Evolutionary conservation across 1,139 yeast genomes (phyloP), one percentile per base, ranked within the genome.

Genomic region (Meyerozyma athensensis): DNA sequence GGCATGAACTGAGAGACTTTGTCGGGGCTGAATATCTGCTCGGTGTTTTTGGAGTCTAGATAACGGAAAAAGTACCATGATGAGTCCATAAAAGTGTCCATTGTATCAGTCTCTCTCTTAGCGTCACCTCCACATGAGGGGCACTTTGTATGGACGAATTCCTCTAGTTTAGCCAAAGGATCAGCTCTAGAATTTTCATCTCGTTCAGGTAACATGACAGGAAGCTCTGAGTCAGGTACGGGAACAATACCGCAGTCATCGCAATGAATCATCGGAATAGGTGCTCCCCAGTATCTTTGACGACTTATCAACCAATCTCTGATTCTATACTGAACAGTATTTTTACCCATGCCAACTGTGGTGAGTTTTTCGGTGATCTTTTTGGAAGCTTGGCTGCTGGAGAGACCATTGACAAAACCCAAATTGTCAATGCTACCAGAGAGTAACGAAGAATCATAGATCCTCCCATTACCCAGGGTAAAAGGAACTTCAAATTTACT

Each of bases 241-340:
- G 97, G 84, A 2, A 87, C 96, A 0, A 81, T 65, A 1, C 98
- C 98, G 68, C 98, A 92, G 4, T 60, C 49, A 7, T 72, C 72
- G 63, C 98, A 92, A 50, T 92, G 95, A 18, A 92, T 68, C 26
- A 92, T 86, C 2, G 98, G 98, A 40, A 92, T 92, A 3, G 98
- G 98, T 0, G 97, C 95, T 20, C 98, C 98, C 98, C 98, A 92
- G 57, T 85, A 92, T 42, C 98, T 67, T 61, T 92, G 98, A 51
- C 98, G 77, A 53, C 95, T 82, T 32, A 92, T 84, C 26, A 92
- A 71, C 98, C 98, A 92, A 55, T 92, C 98, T 47, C 96, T 72
- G 23, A 92, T 65, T 49, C 80, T 74, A 52, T 72, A 82, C 43
- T 81, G 83, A 0, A 72, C 72, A 2, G 75, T 67, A 5, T 52